Evolutionary conservation across 2,329 filamentous ascomycete species (phyloP).

Genomic region (Zopfia rhizophila): DNA sequence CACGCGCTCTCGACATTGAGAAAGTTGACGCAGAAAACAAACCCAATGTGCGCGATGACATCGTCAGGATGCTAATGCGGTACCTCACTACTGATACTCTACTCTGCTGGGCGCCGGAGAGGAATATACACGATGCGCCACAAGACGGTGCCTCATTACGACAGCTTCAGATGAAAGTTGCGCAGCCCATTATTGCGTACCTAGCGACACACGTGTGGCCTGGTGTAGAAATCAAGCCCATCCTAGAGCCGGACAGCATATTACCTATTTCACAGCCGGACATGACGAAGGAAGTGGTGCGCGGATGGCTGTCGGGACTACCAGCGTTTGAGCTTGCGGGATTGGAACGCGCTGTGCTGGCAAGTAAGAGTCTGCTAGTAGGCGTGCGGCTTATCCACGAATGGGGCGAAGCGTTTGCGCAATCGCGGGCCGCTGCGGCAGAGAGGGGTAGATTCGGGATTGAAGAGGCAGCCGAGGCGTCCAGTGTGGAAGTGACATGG

Average conservation of each 20-base stretch:
- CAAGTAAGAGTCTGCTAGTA: constrained; percentile 85
- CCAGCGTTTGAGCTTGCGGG: constrained; percentile 85
- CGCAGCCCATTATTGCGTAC: constrained; percentile 76
- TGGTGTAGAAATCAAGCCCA: constrained; percentile 79
- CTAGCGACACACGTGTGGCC: constrained; percentile 83
- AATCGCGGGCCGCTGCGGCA: constrained; percentile 56
- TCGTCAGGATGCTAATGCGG: constrained; percentile 76
- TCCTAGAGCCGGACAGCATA: constrained; percentile 82
- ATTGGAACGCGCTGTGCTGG: constrained; percentile 83
- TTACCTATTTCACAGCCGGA: constrained; percentile 78
- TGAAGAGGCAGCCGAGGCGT: constrained; percentile 80
- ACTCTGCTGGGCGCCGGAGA: constrained; percentile 83
- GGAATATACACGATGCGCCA: constrained; percentile 58
- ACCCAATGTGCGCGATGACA: constrained; percentile 67
- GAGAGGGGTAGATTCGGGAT: constrained; percentile 71
- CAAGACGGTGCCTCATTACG: constrained; percentile 68
- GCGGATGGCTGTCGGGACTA: constrained; percentile 78
- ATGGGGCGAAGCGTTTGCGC: constrained; percentile 81
- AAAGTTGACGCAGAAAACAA: constrained; percentile 69
- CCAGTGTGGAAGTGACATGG: constrained; percentile 87
- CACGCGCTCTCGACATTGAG: constrained; percentile 83
- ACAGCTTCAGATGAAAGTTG: constrained; percentile 75
- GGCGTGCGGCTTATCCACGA: constrained; percentile 82
- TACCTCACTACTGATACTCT: constrained; percentile 94
- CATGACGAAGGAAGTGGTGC: constrained; percentile 79